Percentiles rank a stretch among this genome's conserved stretches.
These are phyloP conservation scores for Vachellia collinsii DNA, from an alignment of 306 rosid genomes.

Conservation along the genomic window DNA sequence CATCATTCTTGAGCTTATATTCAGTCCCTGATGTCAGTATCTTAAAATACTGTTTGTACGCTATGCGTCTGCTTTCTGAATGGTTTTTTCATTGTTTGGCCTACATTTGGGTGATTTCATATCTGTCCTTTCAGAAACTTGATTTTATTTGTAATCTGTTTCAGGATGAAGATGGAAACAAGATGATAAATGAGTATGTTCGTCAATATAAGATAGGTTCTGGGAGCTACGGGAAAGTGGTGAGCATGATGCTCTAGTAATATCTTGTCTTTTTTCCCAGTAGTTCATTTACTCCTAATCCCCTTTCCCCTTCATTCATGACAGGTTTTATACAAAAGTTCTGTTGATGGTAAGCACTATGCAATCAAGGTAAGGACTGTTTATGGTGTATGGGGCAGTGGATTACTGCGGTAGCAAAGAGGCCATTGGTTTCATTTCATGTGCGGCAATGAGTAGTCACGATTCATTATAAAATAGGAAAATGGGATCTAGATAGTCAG, in stretches of 20 bases:
- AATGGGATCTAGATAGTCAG: constrained; percentile 23
- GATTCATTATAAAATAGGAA: constrained; percentile 17
- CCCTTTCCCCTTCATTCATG: constrained; percentile 38
- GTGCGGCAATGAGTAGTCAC: constrained; percentile 17
- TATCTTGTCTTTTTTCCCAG: constrained; percentile 24
- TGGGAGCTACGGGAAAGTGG: constrained; percentile 99
- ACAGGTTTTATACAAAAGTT: constrained; percentile 82
- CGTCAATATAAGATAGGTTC: constrained; percentile 94
- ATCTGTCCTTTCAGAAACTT: constrained; percentile 17
- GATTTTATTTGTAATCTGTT: constrained; percentile 16
- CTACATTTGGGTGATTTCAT: constrained; percentile 4
- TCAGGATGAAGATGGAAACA: constrained; percentile 92
- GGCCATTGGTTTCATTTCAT: not conserved
- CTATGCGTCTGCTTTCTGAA: constrained; percentile 20
- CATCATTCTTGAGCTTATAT: constrained; percentile 7
- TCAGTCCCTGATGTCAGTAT: not conserved
- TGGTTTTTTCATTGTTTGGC: constrained; percentile 20
- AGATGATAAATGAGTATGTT: constrained; percentile 88
- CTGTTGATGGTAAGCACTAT: constrained; percentile 74
- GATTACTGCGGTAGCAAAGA: not conserved
- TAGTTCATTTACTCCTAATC: constrained; percentile 28
- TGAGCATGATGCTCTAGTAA: constrained; percentile 43
- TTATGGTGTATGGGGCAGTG: not conserved
- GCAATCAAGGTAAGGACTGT: constrained; percentile 78
- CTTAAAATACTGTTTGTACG: not conserved